These are phyloP conservation scores for Pseudonitzschia pungens DNA, from an alignment of 108 stramenopile genomes.

Conservation along the genomic window DNA sequence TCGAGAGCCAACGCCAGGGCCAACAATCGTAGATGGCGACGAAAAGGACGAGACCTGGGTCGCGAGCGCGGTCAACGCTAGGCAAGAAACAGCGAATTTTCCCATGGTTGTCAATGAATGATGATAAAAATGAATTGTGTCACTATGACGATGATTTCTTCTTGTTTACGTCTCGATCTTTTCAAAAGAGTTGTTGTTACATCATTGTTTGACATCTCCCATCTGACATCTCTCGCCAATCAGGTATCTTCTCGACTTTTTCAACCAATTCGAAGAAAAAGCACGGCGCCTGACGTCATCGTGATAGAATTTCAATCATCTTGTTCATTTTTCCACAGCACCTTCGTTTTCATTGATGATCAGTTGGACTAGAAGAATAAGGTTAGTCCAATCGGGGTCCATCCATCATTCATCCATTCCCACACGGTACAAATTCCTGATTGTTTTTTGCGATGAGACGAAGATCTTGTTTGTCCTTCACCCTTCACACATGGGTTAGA, in stretches of 20 bases:
- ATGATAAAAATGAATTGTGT: neutral
- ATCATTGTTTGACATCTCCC: neutral
- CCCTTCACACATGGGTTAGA: no score
- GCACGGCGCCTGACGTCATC: neutral
- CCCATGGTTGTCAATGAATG: neutral
- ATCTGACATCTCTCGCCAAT: neutral
- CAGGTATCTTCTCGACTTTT: constrained; percentile 9
- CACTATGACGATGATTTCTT: neutral
- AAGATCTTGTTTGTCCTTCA: no score
- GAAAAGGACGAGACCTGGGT: constrained; percentile 9
- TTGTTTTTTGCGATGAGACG: no score
- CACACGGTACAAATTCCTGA: no score
- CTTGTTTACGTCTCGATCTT: neutral
- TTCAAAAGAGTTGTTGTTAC: neutral
- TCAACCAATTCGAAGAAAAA: constrained; percentile 2
- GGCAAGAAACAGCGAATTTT: constrained; percentile 11
- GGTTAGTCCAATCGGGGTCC: neutral
- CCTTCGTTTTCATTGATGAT: neutral
- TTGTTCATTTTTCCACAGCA: neutral
- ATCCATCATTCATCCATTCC: no score
- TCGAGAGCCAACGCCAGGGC: neutral
- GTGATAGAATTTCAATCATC: neutral
- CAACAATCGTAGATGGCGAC: neutral
- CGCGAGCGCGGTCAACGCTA: constrained; percentile 1
- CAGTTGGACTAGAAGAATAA: neutral